Percentiles rank a stretch among this genome's conserved stretches.
Conservation (phyloP, 1,284 basidiomycete species). For the Trametes pubescens region DNA sequence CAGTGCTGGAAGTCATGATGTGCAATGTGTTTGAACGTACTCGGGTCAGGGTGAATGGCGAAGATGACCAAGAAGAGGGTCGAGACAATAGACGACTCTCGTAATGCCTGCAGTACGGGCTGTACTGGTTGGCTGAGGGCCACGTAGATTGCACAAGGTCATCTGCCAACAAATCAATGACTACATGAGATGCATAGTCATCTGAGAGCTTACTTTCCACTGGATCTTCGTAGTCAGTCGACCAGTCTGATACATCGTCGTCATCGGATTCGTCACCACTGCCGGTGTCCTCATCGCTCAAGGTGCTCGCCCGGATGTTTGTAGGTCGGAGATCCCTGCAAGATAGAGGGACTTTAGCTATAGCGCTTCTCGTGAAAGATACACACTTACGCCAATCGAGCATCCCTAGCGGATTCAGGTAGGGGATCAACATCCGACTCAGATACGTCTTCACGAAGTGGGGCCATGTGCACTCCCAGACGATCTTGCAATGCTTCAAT, state of each 20-base stretch:
- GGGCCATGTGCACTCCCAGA: slow-evolving; percentile 10
- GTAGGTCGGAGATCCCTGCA: slow-evolving; percentile 60
- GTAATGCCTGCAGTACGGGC: slow-evolving; percentile 45
- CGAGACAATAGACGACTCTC: slow-evolving; percentile 32
- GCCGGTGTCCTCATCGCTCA: slow-evolving; percentile 57
- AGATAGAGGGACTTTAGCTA: neutral
- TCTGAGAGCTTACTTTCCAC: slow-evolving; percentile 33
- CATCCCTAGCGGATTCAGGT: slow-evolving; percentile 71
- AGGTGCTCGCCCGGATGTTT: slow-evolving; percentile 42
- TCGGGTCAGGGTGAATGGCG: slow-evolving; percentile 47
- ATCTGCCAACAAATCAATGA: slow-evolving; percentile 18
- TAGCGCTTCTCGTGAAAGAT: neutral
- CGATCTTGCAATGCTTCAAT: slow-evolving; percentile 11
- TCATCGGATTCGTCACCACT: slow-evolving; percentile 83
- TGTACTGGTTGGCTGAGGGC: slow-evolving; percentile 36
- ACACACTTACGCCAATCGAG: slow-evolving; percentile 62
- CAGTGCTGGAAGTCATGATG: too few relatives aligned
- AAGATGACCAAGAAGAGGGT: slow-evolving; percentile 47
- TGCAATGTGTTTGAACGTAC: slow-evolving; percentile 25
- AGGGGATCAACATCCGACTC: slow-evolving; percentile 73
- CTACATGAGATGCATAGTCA: neutral
- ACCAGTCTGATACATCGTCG: slow-evolving; percentile 68
- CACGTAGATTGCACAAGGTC: slow-evolving; percentile 19
- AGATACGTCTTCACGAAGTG: slow-evolving; percentile 43
- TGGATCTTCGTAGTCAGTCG: slow-evolving; percentile 63